phyloP scores from a whole-genome alignment of 2,329 filamentous ascomycete species.

The Aspergillus tanneri region DNA sequence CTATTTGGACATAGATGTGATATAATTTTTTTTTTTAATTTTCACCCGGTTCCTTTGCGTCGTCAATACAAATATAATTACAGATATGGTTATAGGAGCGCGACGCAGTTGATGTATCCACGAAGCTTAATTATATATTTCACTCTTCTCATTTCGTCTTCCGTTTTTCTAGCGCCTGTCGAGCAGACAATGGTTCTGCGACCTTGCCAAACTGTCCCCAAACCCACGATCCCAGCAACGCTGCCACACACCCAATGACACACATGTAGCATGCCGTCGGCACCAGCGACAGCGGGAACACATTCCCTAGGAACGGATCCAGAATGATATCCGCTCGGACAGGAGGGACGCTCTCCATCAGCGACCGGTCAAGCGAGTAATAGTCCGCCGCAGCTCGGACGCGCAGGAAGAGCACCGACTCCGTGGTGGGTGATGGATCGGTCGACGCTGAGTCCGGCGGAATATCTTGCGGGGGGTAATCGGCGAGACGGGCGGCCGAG shows the following conservation, averaged over 20 bases:
- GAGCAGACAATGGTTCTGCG: constrained; percentile 10
- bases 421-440: constrained; percentile 24
- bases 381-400: constrained; percentile 79
- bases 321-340: constrained; percentile 80
- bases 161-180: constrained; percentile 16
- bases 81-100: too few relatives aligned
- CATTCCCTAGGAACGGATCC: constrained; percentile 78
- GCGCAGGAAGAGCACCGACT: constrained; percentile 68
- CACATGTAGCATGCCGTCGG: constrained; percentile 69
- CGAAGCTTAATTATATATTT: background rate
- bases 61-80: background rate
- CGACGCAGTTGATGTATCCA: too few relatives aligned
- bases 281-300: constrained; percentile 74
- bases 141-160: constrained; percentile 12
- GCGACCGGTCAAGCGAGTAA: constrained; percentile 68
- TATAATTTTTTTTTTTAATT: too few relatives aligned
- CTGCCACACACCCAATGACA: constrained; percentile 56
- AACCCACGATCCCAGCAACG: constrained; percentile 44
- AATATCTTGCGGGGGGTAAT: constrained; percentile 14
- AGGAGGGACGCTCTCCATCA: constrained; percentile 73
- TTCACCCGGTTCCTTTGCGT: background rate
- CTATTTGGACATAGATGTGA: background rate
- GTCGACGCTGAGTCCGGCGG: background rate
- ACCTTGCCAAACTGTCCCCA: constrained; percentile 26
- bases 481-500: constrained; percentile 52